A percentile compares a stretch with the other conserved stretches of the same genome.
Evolutionary conservation across 2,329 filamentous ascomycete species (phyloP).

Genomic region (Beauveria medogensis): DNA sequence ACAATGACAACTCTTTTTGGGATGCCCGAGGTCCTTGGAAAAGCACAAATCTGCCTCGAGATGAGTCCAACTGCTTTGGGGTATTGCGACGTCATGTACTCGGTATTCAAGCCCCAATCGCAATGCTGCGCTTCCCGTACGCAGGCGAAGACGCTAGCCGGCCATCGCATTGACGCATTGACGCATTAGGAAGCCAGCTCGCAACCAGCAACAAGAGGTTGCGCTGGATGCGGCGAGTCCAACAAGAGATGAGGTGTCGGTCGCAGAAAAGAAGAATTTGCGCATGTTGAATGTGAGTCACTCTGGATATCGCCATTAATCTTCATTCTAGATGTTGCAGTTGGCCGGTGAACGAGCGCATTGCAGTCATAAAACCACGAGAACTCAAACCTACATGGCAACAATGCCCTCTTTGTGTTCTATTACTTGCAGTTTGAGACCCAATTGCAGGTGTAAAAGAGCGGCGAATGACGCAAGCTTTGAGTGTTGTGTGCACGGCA

Average conservation of each 20-base stretch:
- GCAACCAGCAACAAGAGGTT: background rate
- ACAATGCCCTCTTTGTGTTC: background rate
- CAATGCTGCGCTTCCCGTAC: background rate
- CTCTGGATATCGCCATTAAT: background rate
- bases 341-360: background rate
- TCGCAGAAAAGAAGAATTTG: no score
- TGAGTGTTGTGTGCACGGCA: no score
- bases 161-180: background rate
- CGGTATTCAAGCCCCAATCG: background rate
- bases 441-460: background rate
- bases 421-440: background rate
- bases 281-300: background rate
- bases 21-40: background rate
- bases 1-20: background rate
- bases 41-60: background rate
- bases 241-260: no score
- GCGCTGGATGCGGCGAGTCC: background rate
- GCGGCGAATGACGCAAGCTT: no score
- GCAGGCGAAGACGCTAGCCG: background rate
- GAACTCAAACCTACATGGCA: background rate
- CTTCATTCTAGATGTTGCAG: background rate
- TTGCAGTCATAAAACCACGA: background rate
- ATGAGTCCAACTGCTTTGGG: background rate
- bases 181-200: slow-evolving; percentile 1
- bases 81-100: background rate